Evolutionary conservation across 106 monocot species (phyloP).

Genomic region (Phalaenopsis aphrodite): DNA sequence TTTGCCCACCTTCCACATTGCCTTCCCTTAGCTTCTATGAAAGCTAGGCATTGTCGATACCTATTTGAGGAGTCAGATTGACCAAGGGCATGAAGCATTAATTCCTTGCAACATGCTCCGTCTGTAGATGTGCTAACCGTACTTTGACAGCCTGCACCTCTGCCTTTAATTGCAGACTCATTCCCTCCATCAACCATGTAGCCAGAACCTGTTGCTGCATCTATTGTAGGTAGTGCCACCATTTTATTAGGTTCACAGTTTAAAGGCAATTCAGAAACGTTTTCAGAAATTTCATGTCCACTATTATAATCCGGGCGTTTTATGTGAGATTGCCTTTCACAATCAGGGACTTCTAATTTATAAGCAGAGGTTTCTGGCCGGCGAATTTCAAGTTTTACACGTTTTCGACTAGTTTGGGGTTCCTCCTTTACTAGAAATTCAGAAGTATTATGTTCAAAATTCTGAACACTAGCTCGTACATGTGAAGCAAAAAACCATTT

Average conservation of each 20-base stretch:
- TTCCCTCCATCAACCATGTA: constrained; percentile 5
- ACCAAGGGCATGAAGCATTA: constrained; percentile 6
- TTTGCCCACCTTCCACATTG: constrained; percentile 96
- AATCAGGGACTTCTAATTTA: constrained; percentile 16
- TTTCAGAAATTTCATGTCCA: constrained; percentile 11
- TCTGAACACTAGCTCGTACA: constrained; percentile 16
- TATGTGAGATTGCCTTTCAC: background rate
- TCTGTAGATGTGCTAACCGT: background rate
- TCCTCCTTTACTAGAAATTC: constrained; percentile 18
- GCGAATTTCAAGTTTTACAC: constrained; percentile 59
- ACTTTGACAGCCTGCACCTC: constrained; percentile 1
- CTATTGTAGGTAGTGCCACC: constrained; percentile 5
- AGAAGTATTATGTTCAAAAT: constrained; percentile 21
- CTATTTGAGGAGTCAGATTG: constrained; percentile 12
- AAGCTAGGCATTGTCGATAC: constrained; percentile 64
- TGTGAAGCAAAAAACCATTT: constrained; percentile 45
- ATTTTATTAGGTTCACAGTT: constrained; percentile 15
- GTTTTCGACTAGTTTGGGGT: constrained; percentile 46
- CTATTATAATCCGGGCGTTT: constrained; percentile 9
- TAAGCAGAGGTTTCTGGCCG: constrained; percentile 30
- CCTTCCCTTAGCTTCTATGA: constrained; percentile 77
- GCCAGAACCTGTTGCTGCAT: background rate
- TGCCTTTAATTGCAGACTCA: constrained; percentile 7
- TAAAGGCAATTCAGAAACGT: constrained; percentile 10
- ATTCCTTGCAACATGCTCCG: constrained; percentile 4